Evolutionary conservation across 2,329 filamentous ascomycete genomes (phyloP).

Genomic region (Scedosporium aurantiacum): DNA sequence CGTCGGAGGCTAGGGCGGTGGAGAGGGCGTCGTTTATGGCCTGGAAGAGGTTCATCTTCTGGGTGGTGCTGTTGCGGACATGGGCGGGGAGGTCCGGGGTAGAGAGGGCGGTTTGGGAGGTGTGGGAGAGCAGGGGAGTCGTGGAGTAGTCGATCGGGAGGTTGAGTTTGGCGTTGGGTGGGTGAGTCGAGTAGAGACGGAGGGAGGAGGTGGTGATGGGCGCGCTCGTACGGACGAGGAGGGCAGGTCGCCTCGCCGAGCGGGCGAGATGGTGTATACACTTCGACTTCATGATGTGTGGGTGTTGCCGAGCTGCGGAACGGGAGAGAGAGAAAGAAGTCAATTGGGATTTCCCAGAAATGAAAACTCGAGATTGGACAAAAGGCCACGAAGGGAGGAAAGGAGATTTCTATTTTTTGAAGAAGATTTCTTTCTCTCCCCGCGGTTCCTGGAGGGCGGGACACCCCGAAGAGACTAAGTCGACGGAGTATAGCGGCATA

Average conservation of each 20-base stretch:
- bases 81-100: slow-evolving; percentile 61
- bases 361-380: neutral
- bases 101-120: slow-evolving; percentile 56
- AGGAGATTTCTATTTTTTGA: too few species aligned
- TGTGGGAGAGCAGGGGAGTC: slow-evolving; percentile 72
- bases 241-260: neutral
- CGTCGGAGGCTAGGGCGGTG: slow-evolving; percentile 70
- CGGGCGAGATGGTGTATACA: slow-evolving; percentile 2
- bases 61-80: slow-evolving; percentile 58
- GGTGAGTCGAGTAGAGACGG: slow-evolving; percentile 40
- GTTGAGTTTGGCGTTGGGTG: slow-evolving; percentile 60
- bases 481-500: neutral
- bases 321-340: neutral
- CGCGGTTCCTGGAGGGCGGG: neutral
- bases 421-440: neutral
- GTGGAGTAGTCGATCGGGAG: slow-evolving; percentile 77
- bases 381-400: neutral
- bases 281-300: neutral
- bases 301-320: neutral
- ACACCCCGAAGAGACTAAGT: neutral
- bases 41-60: slow-evolving; percentile 87
- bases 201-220: slow-evolving; percentile 9
- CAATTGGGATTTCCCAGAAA: neutral
- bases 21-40: slow-evolving; percentile 84
- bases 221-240: neutral